Evolutionary conservation across 176 grass and related monocot genomes (phyloP), one percentile per base, ranked within the genome.

Genomic region (Aegilops umbellulata): DNA sequence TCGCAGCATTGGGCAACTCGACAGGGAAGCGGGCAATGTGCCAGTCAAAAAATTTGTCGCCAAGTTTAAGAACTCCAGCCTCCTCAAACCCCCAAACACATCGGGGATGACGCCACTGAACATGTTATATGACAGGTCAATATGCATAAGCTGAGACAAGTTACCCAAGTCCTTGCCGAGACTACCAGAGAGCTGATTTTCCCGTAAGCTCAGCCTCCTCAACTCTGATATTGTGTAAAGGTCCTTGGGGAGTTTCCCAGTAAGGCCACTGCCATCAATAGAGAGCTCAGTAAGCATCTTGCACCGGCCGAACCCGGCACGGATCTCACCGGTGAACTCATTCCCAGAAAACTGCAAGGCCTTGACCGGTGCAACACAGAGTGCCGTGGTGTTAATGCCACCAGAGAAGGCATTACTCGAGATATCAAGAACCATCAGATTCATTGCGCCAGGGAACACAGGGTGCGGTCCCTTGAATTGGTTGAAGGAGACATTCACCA

Each of bases 21-120:
- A 94, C 49, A 98, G 61, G 26, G 97, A 94, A 75, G 65, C 15
- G 13, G 97, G 97, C 60, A 98, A 86, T 84, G 63, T 51, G n/a
- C 96, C 92, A 25, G 2, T 66, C 6, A 98, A 84, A 1, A 0
- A 5, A 69, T 98, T 98, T 63, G 88, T 12, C 19, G 86, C 78
- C 82, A 82, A 92, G 17, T n/a, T 82, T 31, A 94, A 80, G 23
- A 13, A 47, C 65, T 89, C 92, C 17, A 97, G 86, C 30, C 81
- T 81, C 30, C 14, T 85, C 14, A 92, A 13, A 7, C 81, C 29
- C 1, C 10, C 74, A 88, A 94, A 97, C 3, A 94, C 81, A 86
- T 97, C 90, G 3, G 90, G 95, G 60, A 94, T 86, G 15, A 25
- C 32, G 0, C 88, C 90, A 0, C 4, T 8, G 32, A 97, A 89